phyloP scores from a whole-genome alignment of 2,329 filamentous ascomycete species.

The Fusarium pseudograminearum region DNA sequence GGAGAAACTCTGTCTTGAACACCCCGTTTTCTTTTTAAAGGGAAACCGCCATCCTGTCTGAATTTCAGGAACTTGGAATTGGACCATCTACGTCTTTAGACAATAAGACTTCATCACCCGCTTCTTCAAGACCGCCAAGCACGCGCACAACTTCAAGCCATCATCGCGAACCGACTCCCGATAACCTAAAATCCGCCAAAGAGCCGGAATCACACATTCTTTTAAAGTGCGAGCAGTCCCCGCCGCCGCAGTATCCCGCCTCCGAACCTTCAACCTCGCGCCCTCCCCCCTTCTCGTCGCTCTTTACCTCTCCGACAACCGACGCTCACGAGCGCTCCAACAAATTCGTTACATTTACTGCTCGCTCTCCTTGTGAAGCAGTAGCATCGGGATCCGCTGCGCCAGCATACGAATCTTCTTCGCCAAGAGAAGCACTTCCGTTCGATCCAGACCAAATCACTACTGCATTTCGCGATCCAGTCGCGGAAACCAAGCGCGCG shows the following conservation, averaged over 20 bases:
- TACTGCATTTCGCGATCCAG: constrained; percentile 61
- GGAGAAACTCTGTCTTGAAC: constrained; percentile 15
- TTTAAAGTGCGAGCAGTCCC: constrained; percentile 59
- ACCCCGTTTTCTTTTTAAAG: constrained; percentile 26
- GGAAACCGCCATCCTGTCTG: constrained; percentile 56
- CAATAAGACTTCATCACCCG: constrained; percentile 50
- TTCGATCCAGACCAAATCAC: constrained; percentile 54
- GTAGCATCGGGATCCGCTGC: constrained; percentile 58
- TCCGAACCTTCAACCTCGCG: constrained; percentile 66
- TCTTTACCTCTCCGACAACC: constrained; percentile 60
- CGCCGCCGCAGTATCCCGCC: constrained; percentile 70
- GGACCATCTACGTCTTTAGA: constrained; percentile 54
- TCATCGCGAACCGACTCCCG: constrained; percentile 40
- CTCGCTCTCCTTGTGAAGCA: constrained; percentile 41
- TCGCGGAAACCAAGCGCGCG: constrained; percentile 84
- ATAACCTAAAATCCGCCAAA: constrained; percentile 41
- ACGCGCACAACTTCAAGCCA: constrained; percentile 46
- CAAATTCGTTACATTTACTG: constrained; percentile 51
- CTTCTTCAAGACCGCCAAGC: constrained; percentile 45
- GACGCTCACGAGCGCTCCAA: constrained; percentile 54
- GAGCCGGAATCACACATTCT: constrained; percentile 42
- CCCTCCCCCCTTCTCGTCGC: constrained; percentile 71
- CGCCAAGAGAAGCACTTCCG: constrained; percentile 51
- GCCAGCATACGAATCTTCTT: constrained; percentile 66
- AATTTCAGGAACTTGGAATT: constrained; percentile 49